Conservation (phyloP, 192 early-diverging fungal genomes). For the Funneliformis geosporum region DNA sequence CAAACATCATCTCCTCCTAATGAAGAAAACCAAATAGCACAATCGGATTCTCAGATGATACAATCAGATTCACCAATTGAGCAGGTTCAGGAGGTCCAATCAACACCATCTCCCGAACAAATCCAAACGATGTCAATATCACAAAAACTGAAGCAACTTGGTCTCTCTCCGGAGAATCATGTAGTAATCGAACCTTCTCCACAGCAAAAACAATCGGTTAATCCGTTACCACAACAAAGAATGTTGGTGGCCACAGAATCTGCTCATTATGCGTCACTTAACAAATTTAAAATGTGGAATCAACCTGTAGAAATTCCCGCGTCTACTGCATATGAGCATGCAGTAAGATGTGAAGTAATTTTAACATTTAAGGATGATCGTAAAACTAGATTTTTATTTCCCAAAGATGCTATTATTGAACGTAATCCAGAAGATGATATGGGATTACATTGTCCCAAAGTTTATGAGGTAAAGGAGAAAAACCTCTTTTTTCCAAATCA, state of each 20-base stretch:
- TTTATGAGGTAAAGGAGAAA: not conserved
- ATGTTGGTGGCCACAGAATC: not conserved
- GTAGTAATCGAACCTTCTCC: not conserved
- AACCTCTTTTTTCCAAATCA: too few relatives aligned
- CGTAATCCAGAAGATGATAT: not conserved
- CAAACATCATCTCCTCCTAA: not conserved
- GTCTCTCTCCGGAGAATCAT: not conserved
- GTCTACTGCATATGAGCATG: constrained; percentile 10
- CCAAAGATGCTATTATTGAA: constrained; percentile 56
- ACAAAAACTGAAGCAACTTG: not conserved
- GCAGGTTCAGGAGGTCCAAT: not conserved
- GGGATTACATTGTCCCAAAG: not conserved
- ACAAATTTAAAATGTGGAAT: not conserved
- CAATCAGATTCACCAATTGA: not conserved
- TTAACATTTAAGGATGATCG: constrained; percentile 61
- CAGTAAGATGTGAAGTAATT: constrained; percentile 44
- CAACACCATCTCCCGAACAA: not conserved
- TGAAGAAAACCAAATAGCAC: not conserved
- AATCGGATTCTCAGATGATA: not conserved
- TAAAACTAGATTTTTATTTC: constrained; percentile 52
- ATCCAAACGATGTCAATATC: not conserved
- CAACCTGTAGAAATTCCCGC: not conserved
- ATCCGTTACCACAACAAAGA: not conserved
- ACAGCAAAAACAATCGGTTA: not conserved
- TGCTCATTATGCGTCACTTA: not conserved